phyloP scores from a whole-genome alignment of 345 rosid genomes.

The Physaria fendleri region DNA sequence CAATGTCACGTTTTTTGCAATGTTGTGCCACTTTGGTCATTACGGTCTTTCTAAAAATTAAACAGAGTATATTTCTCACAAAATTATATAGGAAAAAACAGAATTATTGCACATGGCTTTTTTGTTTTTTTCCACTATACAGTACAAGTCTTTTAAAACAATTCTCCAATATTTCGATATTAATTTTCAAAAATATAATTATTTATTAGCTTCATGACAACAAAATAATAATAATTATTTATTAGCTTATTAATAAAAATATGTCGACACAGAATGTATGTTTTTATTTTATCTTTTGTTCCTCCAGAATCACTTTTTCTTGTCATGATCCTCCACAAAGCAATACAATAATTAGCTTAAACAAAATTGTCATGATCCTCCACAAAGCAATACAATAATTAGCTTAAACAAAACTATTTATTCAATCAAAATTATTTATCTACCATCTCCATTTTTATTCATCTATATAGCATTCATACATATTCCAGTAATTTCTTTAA shows the following conservation, averaged over 20 bases:
- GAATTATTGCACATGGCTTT: constrained; percentile 11
- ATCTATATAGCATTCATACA: background rate
- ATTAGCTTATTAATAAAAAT: background rate
- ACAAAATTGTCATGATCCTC: no score
- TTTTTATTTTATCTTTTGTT: no score
- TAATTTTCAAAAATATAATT: background rate
- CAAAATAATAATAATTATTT: background rate
- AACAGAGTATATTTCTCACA: no score
- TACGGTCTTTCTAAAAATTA: background rate
- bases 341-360: background rate
- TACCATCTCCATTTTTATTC: background rate
- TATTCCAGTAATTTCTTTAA: background rate
- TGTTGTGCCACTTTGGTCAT: constrained; percentile 14
- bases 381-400: no score
- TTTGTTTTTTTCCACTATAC: background rate
- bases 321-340: no score
- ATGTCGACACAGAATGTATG: no score
- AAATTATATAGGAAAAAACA: no score
- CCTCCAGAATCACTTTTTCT: no score
- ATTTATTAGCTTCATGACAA: no score
- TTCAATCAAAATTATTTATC: background rate
- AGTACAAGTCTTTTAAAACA: background rate
- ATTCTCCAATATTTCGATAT: background rate
- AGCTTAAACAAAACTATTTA: background rate
- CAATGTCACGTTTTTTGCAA: constrained; percentile 8